Conservation (phyloP, 2,329 filamentous ascomycete genomes). For the Podosphaera xanthii region DNA sequence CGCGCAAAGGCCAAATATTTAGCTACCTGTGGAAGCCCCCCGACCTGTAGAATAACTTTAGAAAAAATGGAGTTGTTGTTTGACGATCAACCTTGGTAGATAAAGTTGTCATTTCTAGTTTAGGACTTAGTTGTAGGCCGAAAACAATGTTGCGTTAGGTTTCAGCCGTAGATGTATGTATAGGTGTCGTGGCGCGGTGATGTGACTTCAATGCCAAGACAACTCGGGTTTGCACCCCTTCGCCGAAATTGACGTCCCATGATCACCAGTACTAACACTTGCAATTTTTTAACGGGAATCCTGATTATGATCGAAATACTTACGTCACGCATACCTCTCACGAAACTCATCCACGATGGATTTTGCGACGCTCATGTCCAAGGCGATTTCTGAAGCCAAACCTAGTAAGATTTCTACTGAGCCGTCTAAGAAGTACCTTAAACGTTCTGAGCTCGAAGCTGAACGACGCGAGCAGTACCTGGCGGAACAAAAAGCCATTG, state of each 20-base stretch:
- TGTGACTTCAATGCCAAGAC: neutral
- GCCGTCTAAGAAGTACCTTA: constrained; percentile 50
- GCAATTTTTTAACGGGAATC: neutral
- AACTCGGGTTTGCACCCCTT: too few relatives aligned
- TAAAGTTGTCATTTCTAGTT: constrained; percentile 15
- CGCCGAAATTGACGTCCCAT: too few relatives aligned
- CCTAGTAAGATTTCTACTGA: constrained; percentile 15
- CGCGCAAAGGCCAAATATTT: constrained; percentile 6
- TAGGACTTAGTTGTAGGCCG: neutral
- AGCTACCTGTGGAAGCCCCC: constrained; percentile 46
- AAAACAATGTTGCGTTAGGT: neutral
- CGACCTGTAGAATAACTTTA: constrained; percentile 65
- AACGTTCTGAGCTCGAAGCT: constrained; percentile 68
- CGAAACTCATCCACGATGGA: constrained; percentile 43
- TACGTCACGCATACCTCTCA: neutral
- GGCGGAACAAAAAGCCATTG: constrained; percentile 55
- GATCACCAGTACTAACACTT: too few relatives aligned
- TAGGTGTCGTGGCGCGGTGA: neutral
- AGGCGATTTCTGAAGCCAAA: constrained; percentile 72
- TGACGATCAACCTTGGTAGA: constrained; percentile 37
- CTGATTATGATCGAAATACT: neutral
- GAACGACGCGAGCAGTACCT: constrained; percentile 59
- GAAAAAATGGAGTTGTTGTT: constrained; percentile 54
- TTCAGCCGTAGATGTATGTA: neutral
- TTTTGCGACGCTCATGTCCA: constrained; percentile 81